Evolutionary conservation across 2,329 filamentous ascomycete genomes (phyloP).

Genomic region (Rutstroemia sp.): DNA sequence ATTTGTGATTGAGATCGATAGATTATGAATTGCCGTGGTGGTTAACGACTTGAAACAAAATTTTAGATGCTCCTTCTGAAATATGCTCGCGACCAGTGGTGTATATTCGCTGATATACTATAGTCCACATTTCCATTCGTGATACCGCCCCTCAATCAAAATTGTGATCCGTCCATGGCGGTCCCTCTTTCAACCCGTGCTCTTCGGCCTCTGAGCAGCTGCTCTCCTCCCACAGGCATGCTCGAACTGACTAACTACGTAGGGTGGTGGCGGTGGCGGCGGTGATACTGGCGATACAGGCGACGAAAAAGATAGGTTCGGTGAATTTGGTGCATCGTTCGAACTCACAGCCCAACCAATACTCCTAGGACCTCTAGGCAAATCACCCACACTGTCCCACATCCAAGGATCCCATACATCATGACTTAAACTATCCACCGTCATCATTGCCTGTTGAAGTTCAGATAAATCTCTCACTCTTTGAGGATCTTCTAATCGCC

Average conservation of each 20-base stretch:
- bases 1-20: too few species aligned
- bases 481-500: slow-evolving; percentile 24
- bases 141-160: background rate
- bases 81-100: too few species aligned
- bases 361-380: slow-evolving; percentile 23
- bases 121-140: background rate
- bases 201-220: slow-evolving; percentile 14
- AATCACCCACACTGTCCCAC: slow-evolving; percentile 21
- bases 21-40: too few species aligned
- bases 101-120: too few species aligned
- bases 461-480: slow-evolving; percentile 23
- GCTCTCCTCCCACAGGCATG: slow-evolving; percentile 6
- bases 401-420: slow-evolving; percentile 25
- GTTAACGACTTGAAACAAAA: too few species aligned
- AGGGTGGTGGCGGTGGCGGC: slow-evolving; percentile 20
- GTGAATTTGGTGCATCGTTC: slow-evolving; percentile 10
- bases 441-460: slow-evolving; percentile 29
- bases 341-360: slow-evolving; percentile 27
- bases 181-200: slow-evolving; percentile 11
- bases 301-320: slow-evolving; percentile 2
- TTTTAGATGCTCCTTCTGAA: too few species aligned
- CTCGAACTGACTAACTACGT: slow-evolving; percentile 27
- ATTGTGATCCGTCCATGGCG: background rate
- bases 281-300: background rate
- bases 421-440: slow-evolving; percentile 24